phyloP scores from a whole-genome alignment of 805 yeast genomes.

The Teunomyces gatunensis region DNA sequence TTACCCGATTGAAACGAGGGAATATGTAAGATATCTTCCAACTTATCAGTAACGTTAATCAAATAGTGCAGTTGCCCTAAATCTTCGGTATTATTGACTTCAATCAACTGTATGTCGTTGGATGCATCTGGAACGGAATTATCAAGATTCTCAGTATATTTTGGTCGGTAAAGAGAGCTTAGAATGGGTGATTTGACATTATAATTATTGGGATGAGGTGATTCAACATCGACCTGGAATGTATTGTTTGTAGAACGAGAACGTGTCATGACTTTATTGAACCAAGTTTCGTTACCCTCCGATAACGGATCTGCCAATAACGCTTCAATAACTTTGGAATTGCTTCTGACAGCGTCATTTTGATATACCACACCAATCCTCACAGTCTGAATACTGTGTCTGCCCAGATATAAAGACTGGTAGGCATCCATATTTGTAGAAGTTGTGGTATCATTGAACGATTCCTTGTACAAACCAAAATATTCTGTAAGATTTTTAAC shows the following conservation, averaged over 20 bases:
- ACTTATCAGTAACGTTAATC: conserved; percentile 20
- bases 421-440: conserved; percentile 13
- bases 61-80: conserved; percentile 20
- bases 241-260: conserved; percentile 15
- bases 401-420: conserved; percentile 9
- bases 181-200: conserved; percentile 31
- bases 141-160: conserved; percentile 12
- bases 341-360: conserved; percentile 14
- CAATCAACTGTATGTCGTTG: conserved; percentile 19
- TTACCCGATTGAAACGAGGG: conserved; percentile 11
- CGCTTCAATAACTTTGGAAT: conserved; percentile 33
- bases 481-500: not conserved
- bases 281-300: conserved; percentile 30
- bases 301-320: conserved; percentile 43
- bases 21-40: conserved; percentile 12
- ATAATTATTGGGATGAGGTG: conserved; percentile 11
- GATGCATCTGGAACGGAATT: conserved; percentile 4
- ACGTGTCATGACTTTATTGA: conserved; percentile 21
- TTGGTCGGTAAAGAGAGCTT: conserved; percentile 23
- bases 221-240: conserved; percentile 15
- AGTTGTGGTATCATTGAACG: conserved; percentile 20
- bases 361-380: conserved; percentile 36
- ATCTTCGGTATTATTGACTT: conserved; percentile 15
- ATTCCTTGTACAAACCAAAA: not conserved
- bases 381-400: conserved; percentile 14